These are phyloP conservation scores for Penicillium atrosanguineum DNA, from an alignment of 495 filamentous ascomycete species.

Conservation along the genomic window DNA sequence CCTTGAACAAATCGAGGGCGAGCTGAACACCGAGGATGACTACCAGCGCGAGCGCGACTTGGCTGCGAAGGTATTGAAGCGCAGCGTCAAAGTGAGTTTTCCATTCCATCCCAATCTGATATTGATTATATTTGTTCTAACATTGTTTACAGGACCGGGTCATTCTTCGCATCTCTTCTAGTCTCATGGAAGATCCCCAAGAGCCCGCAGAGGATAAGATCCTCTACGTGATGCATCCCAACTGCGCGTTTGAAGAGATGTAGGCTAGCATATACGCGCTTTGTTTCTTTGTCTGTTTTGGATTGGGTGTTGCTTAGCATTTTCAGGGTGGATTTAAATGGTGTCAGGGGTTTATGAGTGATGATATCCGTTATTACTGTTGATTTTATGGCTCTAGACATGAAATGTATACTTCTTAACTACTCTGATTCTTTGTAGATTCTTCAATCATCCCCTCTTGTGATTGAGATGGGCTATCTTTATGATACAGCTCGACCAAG, in stretches of 20 bases:
- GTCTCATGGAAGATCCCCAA: conserved; percentile 55
- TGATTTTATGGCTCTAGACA: conserved; percentile 12
- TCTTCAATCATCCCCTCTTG: neutral
- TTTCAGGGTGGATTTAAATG: conserved; percentile 24
- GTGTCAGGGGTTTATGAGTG: conserved; percentile 32
- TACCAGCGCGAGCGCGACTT: conserved; percentile 71
- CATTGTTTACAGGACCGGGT: conserved; percentile 64
- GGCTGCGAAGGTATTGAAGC: conserved; percentile 85
- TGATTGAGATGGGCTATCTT: neutral
- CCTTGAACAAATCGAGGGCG: conserved; percentile 85
- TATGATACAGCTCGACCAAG: too few species aligned
- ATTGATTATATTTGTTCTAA: neutral
- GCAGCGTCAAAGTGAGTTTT: conserved; percentile 86
- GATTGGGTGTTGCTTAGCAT: conserved; percentile 23
- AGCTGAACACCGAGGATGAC: conserved; percentile 77
- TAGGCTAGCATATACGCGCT: conserved; percentile 13
- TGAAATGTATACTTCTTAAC: conserved; percentile 15
- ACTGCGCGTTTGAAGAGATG: conserved; percentile 79
- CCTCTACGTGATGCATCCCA: conserved; percentile 92
- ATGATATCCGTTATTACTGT: conserved; percentile 31
- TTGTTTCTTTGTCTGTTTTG: conserved; percentile 13
- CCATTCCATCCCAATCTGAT: neutral
- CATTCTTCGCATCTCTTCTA: conserved; percentile 85
- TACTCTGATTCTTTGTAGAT: neutral
- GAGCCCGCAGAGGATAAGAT: conserved; percentile 48